Base-by-base conservation (phyloP, 2,329 filamentous ascomycete species). In the Sarocladium brachiariae region DNA sequence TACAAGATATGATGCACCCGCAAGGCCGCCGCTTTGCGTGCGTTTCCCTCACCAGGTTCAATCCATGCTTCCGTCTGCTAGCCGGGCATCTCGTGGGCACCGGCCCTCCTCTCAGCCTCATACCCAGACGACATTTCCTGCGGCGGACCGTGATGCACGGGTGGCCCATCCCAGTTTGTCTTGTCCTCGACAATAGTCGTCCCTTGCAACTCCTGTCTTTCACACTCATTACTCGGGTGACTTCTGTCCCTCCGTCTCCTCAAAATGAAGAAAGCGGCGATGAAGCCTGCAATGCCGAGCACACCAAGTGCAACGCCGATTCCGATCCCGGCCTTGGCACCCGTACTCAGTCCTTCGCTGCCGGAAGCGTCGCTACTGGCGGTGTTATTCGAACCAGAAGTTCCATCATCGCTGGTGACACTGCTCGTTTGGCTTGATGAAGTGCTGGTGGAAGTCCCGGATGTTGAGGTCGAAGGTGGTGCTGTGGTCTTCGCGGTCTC, bases 291-390 rank as follows among this genome's bases (percentile, higher is more conserved):
- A 14, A 51, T 30, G 27, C 37, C 49, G 27, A 51, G 27, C 9
- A 51, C 39, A 11, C 49, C 49, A 9, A 51, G 37, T 3, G 37
- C 37, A n/a, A 52, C 45, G 24, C 50, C 51, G 18, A 52, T 25
- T 9, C 45, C 46, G 19, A 52, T 52, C 16, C 46, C 51, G 14
- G 47, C 47, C 31, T 49, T 50, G 3, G 51, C 46, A 16, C 46
- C 51, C 8, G 51, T 50, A 37, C 46, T 50, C 9, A 52, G 45
- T 7, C 51, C 51, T 6, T 34, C 25, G 18, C 18, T 16, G 11
- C 39, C 24, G 4, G 39, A 45, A 7, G 21, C 10, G 23, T 25
- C 13, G 23, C 24, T 30, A n/a, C 39, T 45, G 6, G 25, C 39
- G 37, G 14, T 14, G 19, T 33, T 24, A 5, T 6, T 21, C 6